These are phyloP conservation scores for Wickerhamomyces subpelliculosus DNA, from an alignment of 805 yeast genomes.

Conservation along the genomic window DNA sequence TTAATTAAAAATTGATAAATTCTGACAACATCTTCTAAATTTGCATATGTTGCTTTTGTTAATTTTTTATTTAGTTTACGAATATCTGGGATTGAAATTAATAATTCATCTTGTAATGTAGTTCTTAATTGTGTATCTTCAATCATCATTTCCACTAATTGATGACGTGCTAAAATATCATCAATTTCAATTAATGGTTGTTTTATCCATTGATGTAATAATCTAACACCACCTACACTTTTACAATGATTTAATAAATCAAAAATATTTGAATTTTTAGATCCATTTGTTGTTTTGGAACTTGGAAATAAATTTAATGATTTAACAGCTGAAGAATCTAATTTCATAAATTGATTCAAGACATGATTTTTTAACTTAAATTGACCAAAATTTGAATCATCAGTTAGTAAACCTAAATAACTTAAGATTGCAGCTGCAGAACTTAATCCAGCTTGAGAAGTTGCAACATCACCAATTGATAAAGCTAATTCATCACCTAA, in stretches of 20 bases:
- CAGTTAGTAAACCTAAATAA: slow-evolving; percentile 59
- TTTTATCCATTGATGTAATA: slow-evolving; percentile 90
- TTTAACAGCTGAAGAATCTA: slow-evolving; percentile 84
- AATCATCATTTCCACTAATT: slow-evolving; percentile 67
- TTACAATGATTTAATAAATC: slow-evolving; percentile 86
- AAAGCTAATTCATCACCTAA: slow-evolving; percentile 48
- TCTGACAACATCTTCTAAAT: slow-evolving; percentile 83
- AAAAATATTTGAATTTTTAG: slow-evolving; percentile 55
- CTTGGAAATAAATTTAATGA: slow-evolving; percentile 82
- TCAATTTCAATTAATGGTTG: slow-evolving; percentile 75
- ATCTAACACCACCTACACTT: slow-evolving; percentile 80
- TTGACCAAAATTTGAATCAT: slow-evolving; percentile 46
- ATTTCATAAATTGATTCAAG: slow-evolving; percentile 75
- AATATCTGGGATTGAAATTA: slow-evolving; percentile 76
- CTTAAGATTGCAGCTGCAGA: slow-evolving; percentile 63
- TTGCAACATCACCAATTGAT: slow-evolving; percentile 48
- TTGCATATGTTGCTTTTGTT: slow-evolving; percentile 38
- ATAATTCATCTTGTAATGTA: slow-evolving; percentile 56
- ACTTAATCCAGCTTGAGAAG: slow-evolving; percentile 44
- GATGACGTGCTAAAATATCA: slow-evolving; percentile 62
- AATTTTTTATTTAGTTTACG: slow-evolving; percentile 69
- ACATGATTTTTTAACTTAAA: slow-evolving; percentile 60
- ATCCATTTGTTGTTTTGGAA: slow-evolving; percentile 23
- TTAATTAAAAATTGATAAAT: slow-evolving; percentile 72
- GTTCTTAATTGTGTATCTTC: slow-evolving; percentile 63